Conservation (phyloP, 1,284 basidiomycete genomes). For the Ustilago esculenta region DNA sequence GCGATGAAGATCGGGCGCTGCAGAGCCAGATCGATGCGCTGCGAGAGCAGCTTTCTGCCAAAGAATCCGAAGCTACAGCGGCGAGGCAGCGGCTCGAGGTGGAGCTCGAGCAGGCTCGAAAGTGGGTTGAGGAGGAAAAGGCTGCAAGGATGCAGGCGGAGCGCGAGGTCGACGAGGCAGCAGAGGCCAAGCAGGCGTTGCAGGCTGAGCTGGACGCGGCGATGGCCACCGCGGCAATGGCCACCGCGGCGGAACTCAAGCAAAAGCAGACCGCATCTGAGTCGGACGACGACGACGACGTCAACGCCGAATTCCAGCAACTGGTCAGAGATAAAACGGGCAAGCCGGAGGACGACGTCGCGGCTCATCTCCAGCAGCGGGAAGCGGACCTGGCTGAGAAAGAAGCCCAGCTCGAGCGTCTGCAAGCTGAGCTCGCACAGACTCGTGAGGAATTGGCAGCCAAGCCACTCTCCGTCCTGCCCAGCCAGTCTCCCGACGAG, state of each 20-base stretch:
- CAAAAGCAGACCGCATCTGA: constrained; percentile 8
- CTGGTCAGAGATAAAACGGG: constrained; percentile 19
- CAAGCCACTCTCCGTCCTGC: constrained; percentile 21
- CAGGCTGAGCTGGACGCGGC: constrained; percentile 12
- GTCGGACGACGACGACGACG: constrained; percentile 23
- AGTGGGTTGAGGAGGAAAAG: constrained; percentile 5
- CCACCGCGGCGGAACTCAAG: constrained; percentile 14
- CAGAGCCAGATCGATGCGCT: constrained; percentile 39
- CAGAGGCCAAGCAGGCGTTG: constrained; percentile 7
- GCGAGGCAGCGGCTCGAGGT: constrained; percentile 11
- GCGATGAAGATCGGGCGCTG: constrained; percentile 22
- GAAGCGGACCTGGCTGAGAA: constrained; percentile 26
- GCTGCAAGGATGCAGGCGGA: constrained; percentile 2
- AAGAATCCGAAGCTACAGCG: constrained; percentile 23
- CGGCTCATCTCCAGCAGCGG: constrained; percentile 13
- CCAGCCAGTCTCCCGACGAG: constrained; percentile 25
- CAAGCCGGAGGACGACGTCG: neutral
- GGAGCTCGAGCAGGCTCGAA: constrained; percentile 16
- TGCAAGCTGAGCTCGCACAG: constrained; percentile 10
- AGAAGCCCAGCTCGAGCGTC: constrained; percentile 10
- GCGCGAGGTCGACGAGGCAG: neutral
- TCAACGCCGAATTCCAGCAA: constrained; percentile 32
- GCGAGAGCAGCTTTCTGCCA: constrained; percentile 15
- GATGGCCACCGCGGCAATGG: constrained; percentile 4
- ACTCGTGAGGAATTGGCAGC: constrained; percentile 15